These are phyloP conservation scores for Plasmodium gaboni DNA, from an alignment of 169 alveolate species.

Conservation along the genomic window DNA sequence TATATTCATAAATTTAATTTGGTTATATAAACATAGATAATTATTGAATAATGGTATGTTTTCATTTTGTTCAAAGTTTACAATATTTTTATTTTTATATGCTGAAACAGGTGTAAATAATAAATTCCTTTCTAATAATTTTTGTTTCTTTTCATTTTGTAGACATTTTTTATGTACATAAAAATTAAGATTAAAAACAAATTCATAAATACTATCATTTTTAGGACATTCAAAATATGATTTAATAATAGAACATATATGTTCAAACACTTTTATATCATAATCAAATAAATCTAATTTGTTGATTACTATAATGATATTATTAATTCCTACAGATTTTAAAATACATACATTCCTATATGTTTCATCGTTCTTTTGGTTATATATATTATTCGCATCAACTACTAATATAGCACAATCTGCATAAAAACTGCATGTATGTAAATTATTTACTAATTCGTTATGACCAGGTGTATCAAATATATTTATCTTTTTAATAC, in stretches of 20 bases:
- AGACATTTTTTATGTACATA: slow-evolving; percentile 8
- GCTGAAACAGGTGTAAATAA: slow-evolving; percentile 64
- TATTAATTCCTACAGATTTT: slow-evolving; percentile 80
- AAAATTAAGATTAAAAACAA: slow-evolving; percentile 61
- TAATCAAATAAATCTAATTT: slow-evolving; percentile 81
- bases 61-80: slow-evolving; percentile 41
- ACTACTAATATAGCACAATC: slow-evolving; percentile 81
- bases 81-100: slow-evolving; percentile 57
- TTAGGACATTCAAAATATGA: slow-evolving; percentile 48
- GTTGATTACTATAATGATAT: slow-evolving; percentile 81
- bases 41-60: slow-evolving; percentile 30
- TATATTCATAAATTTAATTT: slow-evolving; percentile 66
- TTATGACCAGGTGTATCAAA: slow-evolving; percentile 87
- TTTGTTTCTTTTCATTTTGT: background rate
- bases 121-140: slow-evolving; percentile 19
- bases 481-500: slow-evolving; percentile 78
- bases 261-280: slow-evolving; percentile 42
- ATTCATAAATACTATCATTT: slow-evolving; percentile 50
- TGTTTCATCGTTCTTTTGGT: slow-evolving; percentile 77
- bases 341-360: slow-evolving; percentile 78
- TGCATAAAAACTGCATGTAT: slow-evolving; percentile 84
- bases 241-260: slow-evolving; percentile 47
- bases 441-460: slow-evolving; percentile 82
- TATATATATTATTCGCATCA: slow-evolving; percentile 80
- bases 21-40: slow-evolving; percentile 44